A percentile compares a stretch with the other conserved stretches of the same genome.
Conservation (phyloP, 2,329 filamentous ascomycete genomes). For the Emydomyces testavorans region DNA sequence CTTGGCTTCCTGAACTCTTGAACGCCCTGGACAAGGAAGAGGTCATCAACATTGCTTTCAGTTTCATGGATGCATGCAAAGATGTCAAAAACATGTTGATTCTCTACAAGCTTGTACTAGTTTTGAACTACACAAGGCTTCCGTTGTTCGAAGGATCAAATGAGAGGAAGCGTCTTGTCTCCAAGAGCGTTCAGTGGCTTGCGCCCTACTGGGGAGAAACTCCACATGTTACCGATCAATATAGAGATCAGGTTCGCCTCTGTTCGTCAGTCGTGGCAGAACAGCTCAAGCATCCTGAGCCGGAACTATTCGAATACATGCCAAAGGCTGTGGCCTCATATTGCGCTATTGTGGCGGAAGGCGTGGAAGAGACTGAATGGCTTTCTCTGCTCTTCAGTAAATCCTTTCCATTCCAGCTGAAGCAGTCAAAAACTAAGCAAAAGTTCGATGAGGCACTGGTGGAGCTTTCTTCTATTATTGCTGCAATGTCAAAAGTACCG, state of each 20-base stretch:
- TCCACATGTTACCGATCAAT: conserved; percentile 65
- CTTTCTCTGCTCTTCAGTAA: conserved; percentile 85
- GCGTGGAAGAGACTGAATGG: conserved; percentile 45
- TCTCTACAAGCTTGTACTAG: conserved; percentile 81
- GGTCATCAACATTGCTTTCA: conserved; percentile 79
- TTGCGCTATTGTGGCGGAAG: conserved; percentile 58
- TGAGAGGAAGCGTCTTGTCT: conserved; percentile 59
- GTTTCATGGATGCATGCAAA: conserved; percentile 85
- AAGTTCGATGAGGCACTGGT: conserved; percentile 77
- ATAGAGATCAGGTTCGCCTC: conserved; percentile 82
- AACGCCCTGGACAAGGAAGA: conserved; percentile 68
- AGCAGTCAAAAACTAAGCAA: conserved; percentile 48
- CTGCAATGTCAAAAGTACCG: conserved; percentile 64
- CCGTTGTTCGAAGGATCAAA: conserved; percentile 70
- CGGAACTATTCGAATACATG: conserved; percentile 78
- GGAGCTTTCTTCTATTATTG: conserved; percentile 78
- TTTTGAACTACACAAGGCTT: conserved; percentile 79
- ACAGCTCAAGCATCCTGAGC: conserved; percentile 64
- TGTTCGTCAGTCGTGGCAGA: conserved; percentile 88
- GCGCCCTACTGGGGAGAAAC: conserved; percentile 82
- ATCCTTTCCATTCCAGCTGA: conserved; percentile 75
- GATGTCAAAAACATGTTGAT: conserved; percentile 82
- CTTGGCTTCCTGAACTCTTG: conserved; percentile 85
- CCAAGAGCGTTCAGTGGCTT: conserved; percentile 82
- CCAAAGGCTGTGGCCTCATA: conserved; percentile 88